These are phyloP conservation scores for Meripilus lineatus DNA, from an alignment of 1,284 basidiomycete species.

Conservation along the genomic window DNA sequence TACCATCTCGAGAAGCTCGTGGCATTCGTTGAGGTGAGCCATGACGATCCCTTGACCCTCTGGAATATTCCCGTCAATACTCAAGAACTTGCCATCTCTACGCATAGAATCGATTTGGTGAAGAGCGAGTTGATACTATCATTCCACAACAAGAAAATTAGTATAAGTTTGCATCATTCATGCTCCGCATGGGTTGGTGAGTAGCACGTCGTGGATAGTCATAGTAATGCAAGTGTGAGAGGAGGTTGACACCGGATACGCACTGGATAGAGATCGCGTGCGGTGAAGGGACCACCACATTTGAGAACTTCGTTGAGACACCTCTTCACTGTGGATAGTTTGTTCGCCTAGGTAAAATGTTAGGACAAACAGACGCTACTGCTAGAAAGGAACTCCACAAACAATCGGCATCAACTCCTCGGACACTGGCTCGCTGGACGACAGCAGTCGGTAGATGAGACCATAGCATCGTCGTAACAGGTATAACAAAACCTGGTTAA, in stretches of 20 bases:
- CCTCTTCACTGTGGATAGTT: conserved; percentile 90
- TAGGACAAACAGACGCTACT: background rate
- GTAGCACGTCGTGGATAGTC: too few relatives aligned
- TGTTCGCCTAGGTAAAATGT: conserved; percentile 67
- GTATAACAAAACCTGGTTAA: conserved; percentile 79
- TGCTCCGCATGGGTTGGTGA: too few relatives aligned
- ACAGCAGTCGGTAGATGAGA: conserved; percentile 90
- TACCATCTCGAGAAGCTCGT: conserved; percentile 92
- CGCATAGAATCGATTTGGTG: conserved; percentile 95
- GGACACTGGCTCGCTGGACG: conserved; percentile 98
- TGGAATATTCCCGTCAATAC: conserved; percentile 78
- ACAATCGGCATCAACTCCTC: conserved; percentile 97
- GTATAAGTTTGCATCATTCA: background rate
- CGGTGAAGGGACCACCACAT: conserved; percentile 92
- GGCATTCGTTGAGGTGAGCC: conserved; percentile 95
- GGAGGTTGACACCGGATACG: conserved; percentile 22
- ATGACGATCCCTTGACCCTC: conserved; percentile 97
- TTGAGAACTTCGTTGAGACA: conserved; percentile 97
- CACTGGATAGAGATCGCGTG: conserved; percentile 95
- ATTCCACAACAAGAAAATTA: background rate
- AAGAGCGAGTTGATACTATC: conserved; percentile 88
- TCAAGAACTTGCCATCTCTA: conserved; percentile 90
- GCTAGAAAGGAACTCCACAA: conserved; percentile 27
- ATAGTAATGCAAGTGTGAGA: conserved; percentile 2
- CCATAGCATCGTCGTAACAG: conserved; percentile 94